Conservation (phyloP, 2,329 filamentous ascomycete species). For the Fusarium heterosporum region DNA sequence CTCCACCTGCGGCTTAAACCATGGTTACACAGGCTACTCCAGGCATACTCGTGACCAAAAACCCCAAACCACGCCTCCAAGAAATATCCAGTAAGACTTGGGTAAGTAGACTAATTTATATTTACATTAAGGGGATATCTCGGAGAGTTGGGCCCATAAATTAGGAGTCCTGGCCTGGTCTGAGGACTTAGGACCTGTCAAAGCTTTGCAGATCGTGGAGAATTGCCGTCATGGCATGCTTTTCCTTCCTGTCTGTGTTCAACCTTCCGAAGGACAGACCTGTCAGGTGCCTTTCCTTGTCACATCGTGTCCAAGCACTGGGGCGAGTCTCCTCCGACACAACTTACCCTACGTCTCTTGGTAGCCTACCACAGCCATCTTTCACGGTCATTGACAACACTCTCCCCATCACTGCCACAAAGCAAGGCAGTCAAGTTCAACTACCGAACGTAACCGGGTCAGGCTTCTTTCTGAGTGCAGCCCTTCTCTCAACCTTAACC, state of each 20-base stretch:
- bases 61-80: neutral
- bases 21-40: neutral
- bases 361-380: neutral
- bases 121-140: constrained; percentile 43
- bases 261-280: neutral
- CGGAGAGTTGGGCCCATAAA: constrained; percentile 28
- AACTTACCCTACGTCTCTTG: neutral
- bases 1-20: neutral
- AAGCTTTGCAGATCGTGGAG: constrained; percentile 43
- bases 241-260: constrained; percentile 21
- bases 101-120: neutral
- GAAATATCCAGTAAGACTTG: neutral
- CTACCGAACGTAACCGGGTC: constrained; percentile 36
- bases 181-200: constrained; percentile 17
- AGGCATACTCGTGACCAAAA: neutral
- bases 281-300: neutral
- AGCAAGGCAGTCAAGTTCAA: constrained; percentile 14
- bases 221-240: constrained; percentile 28
- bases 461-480: constrained; percentile 31
- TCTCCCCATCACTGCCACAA: constrained; percentile 27
- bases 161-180: constrained; percentile 9
- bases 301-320: neutral
- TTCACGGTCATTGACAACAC: constrained; percentile 1
- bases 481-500: constrained; percentile 15
- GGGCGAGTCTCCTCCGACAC: neutral